phyloP scores from a whole-genome alignment of 148 eudicot species.

The Spergularia marina region DNA sequence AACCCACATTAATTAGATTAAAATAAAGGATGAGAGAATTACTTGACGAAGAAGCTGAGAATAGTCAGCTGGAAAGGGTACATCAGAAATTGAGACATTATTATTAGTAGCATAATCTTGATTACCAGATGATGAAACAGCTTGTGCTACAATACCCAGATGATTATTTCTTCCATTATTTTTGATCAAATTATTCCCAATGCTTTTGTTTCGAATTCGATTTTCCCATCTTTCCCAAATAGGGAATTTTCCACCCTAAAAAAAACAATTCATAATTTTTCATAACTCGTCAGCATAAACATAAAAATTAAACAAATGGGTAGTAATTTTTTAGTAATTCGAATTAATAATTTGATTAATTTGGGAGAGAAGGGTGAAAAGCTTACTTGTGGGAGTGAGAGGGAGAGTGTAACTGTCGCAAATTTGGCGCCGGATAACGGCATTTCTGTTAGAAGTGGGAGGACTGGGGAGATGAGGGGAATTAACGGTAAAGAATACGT shows the following conservation, averaged over 20 bases:
- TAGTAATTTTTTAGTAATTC: not conserved
- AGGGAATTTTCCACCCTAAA: constrained; percentile 12
- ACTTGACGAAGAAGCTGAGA: constrained; percentile 30
- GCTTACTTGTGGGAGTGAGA: constrained; percentile 25
- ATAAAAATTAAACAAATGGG: no score
- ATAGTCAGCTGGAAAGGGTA: constrained; percentile 24
- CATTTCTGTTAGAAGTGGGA: constrained; percentile 22
- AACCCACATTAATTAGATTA: no score
- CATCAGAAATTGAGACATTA: constrained; percentile 17
- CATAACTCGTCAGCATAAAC: not conserved
- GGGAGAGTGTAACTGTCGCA: constrained; percentile 21
- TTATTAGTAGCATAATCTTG: not conserved
- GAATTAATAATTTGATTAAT: not conserved
- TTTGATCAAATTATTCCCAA: not conserved
- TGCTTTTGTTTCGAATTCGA: not conserved
- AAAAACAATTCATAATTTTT: not conserved
- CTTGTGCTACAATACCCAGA: not conserved
- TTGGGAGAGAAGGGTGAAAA: no score
- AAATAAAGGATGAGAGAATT: not conserved
- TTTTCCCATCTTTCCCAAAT: not conserved
- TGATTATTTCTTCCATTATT: not conserved
- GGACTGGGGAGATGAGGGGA: not conserved
- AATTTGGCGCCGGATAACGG: constrained; percentile 41
- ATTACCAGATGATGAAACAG: constrained; percentile 24
- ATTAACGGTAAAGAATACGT: not conserved